phyloP scores from a whole-genome alignment of 306 rosid genomes.

The Cicer arietinum region DNA sequence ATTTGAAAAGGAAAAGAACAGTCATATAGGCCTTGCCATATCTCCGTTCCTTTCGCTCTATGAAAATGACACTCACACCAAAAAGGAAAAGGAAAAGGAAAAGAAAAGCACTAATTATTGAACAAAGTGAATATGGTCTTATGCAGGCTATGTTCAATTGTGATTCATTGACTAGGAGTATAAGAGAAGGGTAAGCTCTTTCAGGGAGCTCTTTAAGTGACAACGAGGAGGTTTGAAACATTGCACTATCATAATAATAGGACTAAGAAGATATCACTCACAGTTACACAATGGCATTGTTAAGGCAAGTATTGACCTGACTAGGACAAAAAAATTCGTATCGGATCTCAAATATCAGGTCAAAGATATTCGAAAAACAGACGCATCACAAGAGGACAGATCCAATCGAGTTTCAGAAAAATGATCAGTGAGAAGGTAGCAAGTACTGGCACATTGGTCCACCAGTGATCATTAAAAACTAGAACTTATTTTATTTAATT shows the following conservation, averaged over 20 bases:
- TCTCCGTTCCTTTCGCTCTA: neutral
- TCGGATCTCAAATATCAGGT: conserved; percentile 14
- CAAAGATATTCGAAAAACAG: conserved; percentile 32
- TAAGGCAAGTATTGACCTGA: conserved; percentile 12
- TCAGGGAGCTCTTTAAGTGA: neutral
- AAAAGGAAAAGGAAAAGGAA: conserved; percentile 14
- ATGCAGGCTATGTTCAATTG: conserved; percentile 13
- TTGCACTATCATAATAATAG: neutral
- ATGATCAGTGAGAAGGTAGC: conserved; percentile 23
- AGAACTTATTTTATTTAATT: conserved; percentile 3
- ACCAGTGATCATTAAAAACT: conserved; percentile 31
- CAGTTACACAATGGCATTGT: conserved; percentile 1
- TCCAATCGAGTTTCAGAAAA: conserved; percentile 25
- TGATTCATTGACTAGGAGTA: conserved; percentile 34
- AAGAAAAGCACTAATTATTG: conserved; percentile 24
- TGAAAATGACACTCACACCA: conserved; percentile 26
- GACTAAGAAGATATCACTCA: conserved; percentile 9
- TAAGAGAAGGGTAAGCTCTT: conserved; percentile 10
- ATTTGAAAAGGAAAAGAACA: neutral
- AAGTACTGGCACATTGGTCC: conserved; percentile 33
- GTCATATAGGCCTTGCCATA: neutral
- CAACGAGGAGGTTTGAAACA: neutral
- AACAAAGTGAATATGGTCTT: conserved; percentile 15
- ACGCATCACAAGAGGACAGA: neutral
- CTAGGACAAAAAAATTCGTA: neutral